phyloP scores from a whole-genome alignment of 225 moss, liverwort and hornwort genomes.

The Marchantia polymorpha region DNA sequence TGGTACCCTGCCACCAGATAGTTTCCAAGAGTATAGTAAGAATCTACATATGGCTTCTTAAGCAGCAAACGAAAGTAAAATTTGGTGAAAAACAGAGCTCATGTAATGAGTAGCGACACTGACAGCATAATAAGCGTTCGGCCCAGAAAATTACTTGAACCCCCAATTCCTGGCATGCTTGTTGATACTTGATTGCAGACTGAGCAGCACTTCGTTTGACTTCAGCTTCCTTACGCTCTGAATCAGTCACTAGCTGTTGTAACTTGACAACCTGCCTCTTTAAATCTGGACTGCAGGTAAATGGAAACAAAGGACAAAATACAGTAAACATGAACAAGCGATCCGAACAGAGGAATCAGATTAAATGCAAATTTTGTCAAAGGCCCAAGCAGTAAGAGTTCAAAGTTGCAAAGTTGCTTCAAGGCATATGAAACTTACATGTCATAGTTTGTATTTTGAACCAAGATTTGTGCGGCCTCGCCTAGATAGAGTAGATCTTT shows the following conservation, averaged over 20 bases:
- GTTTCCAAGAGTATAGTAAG: not conserved
- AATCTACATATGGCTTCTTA: not conserved
- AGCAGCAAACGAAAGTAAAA: not conserved
- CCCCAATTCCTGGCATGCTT: constrained; percentile 92
- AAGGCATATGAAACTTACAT: constrained; percentile 50
- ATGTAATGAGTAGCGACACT: not conserved
- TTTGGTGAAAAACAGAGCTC: not conserved
- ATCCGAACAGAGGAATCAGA: too few species aligned
- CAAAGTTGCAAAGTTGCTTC: not conserved
- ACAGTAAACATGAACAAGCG: not conserved
- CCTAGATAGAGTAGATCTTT: constrained; percentile 83
- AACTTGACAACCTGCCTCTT: constrained; percentile 84
- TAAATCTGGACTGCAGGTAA: constrained; percentile 65
- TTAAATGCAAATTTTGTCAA: not conserved
- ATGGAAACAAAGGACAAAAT: constrained; percentile 3
- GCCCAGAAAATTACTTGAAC: constrained; percentile 51
- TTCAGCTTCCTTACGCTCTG: constrained; percentile 91
- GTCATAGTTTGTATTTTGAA: constrained; percentile 92
- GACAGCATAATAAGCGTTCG: not conserved
- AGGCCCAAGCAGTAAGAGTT: not conserved
- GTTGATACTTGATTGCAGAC: constrained; percentile 75
- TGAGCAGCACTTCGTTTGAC: constrained; percentile 73
- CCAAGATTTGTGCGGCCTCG: constrained; percentile 93
- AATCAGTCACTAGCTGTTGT: constrained; percentile 85
- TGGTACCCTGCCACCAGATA: constrained; percentile 54